A percentile compares a stretch with the other conserved stretches of the same genome.
phyloP scores from a whole-genome alignment of 106 monocot genomes.

The Narthecium ossifragum region DNA sequence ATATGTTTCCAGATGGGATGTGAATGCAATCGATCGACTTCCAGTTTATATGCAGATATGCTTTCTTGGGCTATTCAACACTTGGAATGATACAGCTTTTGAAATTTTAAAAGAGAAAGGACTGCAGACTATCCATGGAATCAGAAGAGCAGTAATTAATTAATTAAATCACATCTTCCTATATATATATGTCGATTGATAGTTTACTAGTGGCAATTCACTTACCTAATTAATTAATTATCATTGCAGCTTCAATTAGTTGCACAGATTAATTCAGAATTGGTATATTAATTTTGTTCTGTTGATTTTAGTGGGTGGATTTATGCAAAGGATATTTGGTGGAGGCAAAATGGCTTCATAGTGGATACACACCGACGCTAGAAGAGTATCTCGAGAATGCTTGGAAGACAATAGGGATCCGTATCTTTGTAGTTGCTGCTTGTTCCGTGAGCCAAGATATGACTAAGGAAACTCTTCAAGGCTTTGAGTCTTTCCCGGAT shows the following conservation, averaged over 20 bases:
- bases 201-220: too few relatives aligned
- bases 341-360: slow-evolving; percentile 25
- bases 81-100: too few relatives aligned
- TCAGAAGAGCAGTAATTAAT: slow-evolving; percentile 10
- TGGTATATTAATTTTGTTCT: neutral
- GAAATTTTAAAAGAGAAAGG: too few relatives aligned
- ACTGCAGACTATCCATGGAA: neutral
- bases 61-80: slow-evolving; percentile 1
- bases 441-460: neutral
- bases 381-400: slow-evolving; percentile 23
- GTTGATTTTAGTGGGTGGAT: slow-evolving; percentile 17
- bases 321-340: slow-evolving; percentile 13
- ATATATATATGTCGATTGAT: neutral
- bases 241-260: neutral
- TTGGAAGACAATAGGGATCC: slow-evolving; percentile 7
- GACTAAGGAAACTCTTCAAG: slow-evolving; percentile 1
- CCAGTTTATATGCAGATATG: slow-evolving; percentile 28
- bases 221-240: neutral
- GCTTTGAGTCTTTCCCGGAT: neutral
- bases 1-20: too few relatives aligned
- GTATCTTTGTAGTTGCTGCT: neutral
- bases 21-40: too few relatives aligned
- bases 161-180: neutral
- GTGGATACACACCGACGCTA: slow-evolving; percentile 9
- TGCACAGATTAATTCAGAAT: neutral